A percentile compares a stretch with the other conserved stretches of the same genome.
Conservation (phyloP, 2,329 filamentous ascomycete genomes). For the Neonectria sp. region DNA sequence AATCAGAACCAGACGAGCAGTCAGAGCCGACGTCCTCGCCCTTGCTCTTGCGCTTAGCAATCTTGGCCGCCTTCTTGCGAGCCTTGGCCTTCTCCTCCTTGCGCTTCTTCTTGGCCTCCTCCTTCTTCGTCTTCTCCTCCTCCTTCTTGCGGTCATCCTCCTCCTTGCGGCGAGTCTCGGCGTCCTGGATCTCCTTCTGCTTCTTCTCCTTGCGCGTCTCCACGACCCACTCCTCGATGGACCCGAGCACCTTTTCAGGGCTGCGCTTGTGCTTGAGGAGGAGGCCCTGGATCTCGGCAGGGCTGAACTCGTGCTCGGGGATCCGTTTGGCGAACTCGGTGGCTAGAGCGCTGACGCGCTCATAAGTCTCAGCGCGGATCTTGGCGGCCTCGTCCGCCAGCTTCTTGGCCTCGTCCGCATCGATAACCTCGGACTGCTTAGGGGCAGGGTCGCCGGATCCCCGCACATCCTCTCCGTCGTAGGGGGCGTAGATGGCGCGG, state of each 20-base stretch:
- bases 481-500: slow-evolving; percentile 70
- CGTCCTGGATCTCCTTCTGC: slow-evolving; percentile 60
- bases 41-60: slow-evolving; percentile 44
- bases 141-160: slow-evolving; percentile 49
- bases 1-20: slow-evolving; percentile 39
- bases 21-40: slow-evolving; percentile 43
- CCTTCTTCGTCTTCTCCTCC: slow-evolving; percentile 42
- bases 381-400: slow-evolving; percentile 51
- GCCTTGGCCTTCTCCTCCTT: slow-evolving; percentile 46
- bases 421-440: slow-evolving; percentile 31
- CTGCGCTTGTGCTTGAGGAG: slow-evolving; percentile 70
- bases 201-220: slow-evolving; percentile 65
- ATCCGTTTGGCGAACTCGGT: slow-evolving; percentile 64
- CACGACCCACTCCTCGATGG: slow-evolving; percentile 64
- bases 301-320: slow-evolving; percentile 71
- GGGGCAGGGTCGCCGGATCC: slow-evolving; percentile 12
- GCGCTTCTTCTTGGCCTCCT: slow-evolving; percentile 48
- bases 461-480: slow-evolving; percentile 53
- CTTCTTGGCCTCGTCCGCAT: slow-evolving; percentile 45
- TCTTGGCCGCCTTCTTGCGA: slow-evolving; percentile 44
- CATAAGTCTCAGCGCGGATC: slow-evolving; percentile 53
- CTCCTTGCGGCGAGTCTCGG: slow-evolving; percentile 58
- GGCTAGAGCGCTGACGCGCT: slow-evolving; percentile 63
- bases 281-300: slow-evolving; percentile 73
- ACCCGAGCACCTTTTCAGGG: slow-evolving; percentile 64